Evolutionary conservation across 371 early-diverging fungal species (phyloP), one percentile per base, ranked within the genome.

Genomic region (Blakeslea trispora): DNA sequence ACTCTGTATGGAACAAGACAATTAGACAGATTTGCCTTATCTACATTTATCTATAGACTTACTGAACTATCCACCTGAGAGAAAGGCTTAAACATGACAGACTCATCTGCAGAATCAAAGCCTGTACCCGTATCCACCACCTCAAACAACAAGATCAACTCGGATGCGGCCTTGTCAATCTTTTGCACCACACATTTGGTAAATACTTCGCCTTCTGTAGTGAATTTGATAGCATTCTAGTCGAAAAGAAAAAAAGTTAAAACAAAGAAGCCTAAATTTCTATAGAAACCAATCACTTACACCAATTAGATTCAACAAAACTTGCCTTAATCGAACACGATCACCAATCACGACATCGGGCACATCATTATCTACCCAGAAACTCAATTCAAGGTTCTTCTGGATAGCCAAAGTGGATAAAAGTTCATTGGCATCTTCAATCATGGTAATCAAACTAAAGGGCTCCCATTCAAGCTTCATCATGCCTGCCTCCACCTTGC

Each of bases 401-500:
- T 83, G 84, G 14, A 83, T 79, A 4, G 85, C 85, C 39, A 84
- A 55, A 0, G 84, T 84, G 2, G 81, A 82, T 41, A 85, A 48
- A 3, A 85, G 61, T 52, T 84, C 84, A 44, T 85, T 84, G 8
- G 83, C 80, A 53, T 82, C 84, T 50, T 84, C 83, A 53, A 82
- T 79, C 84, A 83, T 83, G 5, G 77, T 71, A 31, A 75, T 72
- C 11, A 85, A 55, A 46, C 81, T 80, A 53, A 85, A 85, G 0
- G 85, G 82, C 22, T 82, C 82, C 75, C 75, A 78, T 53, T 83
- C 88, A 18, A 87, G 62, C 39, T 83, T 84, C 82, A 87, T 81
- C 83, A 84, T 87, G 13, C 88, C 88, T 2, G 86, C 85, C 53
- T 87, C 88, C 2, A 87, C 85, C 61, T 87, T 87, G 56, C 83